phyloP scores from a whole-genome alignment of 768 basidiomycete species.

The Cubamyces sp. region DNA sequence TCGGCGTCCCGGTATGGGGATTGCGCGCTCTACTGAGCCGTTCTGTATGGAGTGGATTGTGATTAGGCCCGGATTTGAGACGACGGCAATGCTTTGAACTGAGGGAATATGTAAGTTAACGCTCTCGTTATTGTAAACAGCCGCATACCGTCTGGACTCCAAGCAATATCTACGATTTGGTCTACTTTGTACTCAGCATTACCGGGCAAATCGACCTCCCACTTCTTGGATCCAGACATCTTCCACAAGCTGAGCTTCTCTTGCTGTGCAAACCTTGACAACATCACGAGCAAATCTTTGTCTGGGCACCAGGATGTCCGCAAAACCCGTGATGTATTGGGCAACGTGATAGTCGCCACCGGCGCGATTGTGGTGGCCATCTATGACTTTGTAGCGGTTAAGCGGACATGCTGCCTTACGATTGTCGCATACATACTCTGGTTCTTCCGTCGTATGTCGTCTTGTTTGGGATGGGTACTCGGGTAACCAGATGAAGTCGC shows the following conservation, averaged over 20 bases:
- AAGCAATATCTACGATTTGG: conserved; percentile 63
- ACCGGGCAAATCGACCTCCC: conserved; percentile 61
- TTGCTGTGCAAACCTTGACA: conserved; percentile 67
- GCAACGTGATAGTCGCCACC: conserved; percentile 59
- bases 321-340: conserved; percentile 60
- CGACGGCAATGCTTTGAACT: conserved; percentile 70
- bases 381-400: conserved; percentile 4
- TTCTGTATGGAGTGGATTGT: conserved; percentile 81
- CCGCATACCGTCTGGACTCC: conserved; percentile 80
- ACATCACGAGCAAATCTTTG: conserved; percentile 75
- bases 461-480: too few relatives aligned
- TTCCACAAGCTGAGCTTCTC: conserved; percentile 82
- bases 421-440: not conserved
- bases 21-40: conserved; percentile 56
- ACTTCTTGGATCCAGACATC: conserved; percentile 75
- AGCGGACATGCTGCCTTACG: not conserved
- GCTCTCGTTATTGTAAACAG: conserved; percentile 14
- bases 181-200: conserved; percentile 35
- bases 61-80: conserved; percentile 68
- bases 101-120: conserved; percentile 13
- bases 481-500: too few relatives aligned
- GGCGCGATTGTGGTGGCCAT: conserved; percentile 48
- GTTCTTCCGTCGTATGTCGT: too few relatives aligned
- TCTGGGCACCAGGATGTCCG: conserved; percentile 79
- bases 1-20: conserved; percentile 41